Evolutionary conservation across 176 grass and related monocot species (phyloP).

Genomic region (Zea mays): Zm-B73-REFERENCE-NAM-5.0 NC_050097.1:233493001-233493500

Average conservation of each 20-base stretch:
- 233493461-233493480: too few relatives aligned
- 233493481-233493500: too few relatives aligned
- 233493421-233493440: too few relatives aligned
- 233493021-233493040: neutral
- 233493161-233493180: neutral
- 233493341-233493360: constrained; percentile 85
- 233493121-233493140: constrained; percentile 7
- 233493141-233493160: neutral
- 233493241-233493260: constrained; percentile 13
- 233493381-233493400: constrained; percentile 5
- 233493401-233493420: too few relatives aligned
- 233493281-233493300: constrained; percentile 69
- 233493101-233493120: constrained; percentile 2
- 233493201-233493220: constrained; percentile 2
- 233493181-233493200: neutral
- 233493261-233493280: constrained; percentile 15
- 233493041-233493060: constrained; percentile 15
- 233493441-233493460: too few relatives aligned
- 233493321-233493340: constrained; percentile 97
- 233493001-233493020: neutral
- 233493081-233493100: constrained; percentile 20
- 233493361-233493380: constrained; percentile 55
- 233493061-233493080: neutral
- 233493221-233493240: constrained; percentile 3
- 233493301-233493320: constrained; percentile 98